Base-by-base conservation (phyloP, 208 protist species). In the Wallacemonas sp. region DNA sequence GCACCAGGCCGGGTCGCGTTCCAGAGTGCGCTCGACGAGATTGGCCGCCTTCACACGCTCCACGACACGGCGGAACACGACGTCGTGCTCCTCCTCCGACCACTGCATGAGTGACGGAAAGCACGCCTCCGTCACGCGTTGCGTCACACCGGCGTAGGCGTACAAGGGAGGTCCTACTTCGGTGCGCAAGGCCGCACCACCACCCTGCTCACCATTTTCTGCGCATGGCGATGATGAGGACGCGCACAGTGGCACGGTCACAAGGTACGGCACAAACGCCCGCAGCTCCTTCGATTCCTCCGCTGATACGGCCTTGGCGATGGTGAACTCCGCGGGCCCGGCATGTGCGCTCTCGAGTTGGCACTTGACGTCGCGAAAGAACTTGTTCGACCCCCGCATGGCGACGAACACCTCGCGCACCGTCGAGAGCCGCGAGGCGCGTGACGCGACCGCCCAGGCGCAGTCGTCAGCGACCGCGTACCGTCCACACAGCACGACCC, bases 311-410 rank as follows among this genome's bases (percentile, higher is more conserved):
- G 82, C 74, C 65, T 77, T 73, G 9, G 83, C 87, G 11, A 93
- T 55, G 23, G 86, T 85, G 44, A 92, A 76, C 68, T 90, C 76
- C 32, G 5, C 30, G 3, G 11, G 1, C 30, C 21, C 47, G 32
- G n/a, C 34, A 26, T 21, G 47, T 17, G 17, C 27, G 2, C 19
- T 52, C n/a, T 44, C 27, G 34, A 66, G 33, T 71, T 95, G 90
- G 1, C 68, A 33, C 61, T 88, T 80, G 9, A 96, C 52, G 57
- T 96, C 90, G 1, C 63, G 54, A 16, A 83, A 27, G 49, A 96
- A 93, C 60, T 93, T 92, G 52, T 70, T 70, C 2, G 87, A 93
- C 41, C 77, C 87, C 12, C 85, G 85, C 90, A 96, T 96, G 27
- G 81, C 78, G 52, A 90, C 32, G 47, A 96, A 90, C 33, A 93